Conservation (phyloP, 2,329 filamentous ascomycete species). For the Alternaria sp. region DNA sequence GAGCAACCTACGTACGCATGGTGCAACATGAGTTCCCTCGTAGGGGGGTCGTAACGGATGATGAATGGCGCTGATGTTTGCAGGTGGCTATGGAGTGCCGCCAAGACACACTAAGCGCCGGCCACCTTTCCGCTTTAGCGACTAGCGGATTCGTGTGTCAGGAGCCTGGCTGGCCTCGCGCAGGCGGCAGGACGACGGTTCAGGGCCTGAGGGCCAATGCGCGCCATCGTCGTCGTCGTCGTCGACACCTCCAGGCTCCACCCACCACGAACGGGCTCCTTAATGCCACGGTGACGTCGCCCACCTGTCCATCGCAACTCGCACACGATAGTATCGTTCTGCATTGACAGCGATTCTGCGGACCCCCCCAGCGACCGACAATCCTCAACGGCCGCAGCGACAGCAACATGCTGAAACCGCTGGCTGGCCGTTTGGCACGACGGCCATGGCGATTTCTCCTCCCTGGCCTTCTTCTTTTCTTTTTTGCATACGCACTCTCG, state of each 20-base stretch:
- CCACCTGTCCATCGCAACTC: slow-evolving; percentile 9
- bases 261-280: slow-evolving; percentile 11
- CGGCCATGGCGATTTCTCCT: slow-evolving; percentile 46
- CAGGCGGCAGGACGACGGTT: slow-evolving; percentile 16
- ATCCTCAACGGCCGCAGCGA: slow-evolving; percentile 16
- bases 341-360: slow-evolving; percentile 6
- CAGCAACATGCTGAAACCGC: slow-evolving; percentile 36
- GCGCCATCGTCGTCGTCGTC: slow-evolving; percentile 12
- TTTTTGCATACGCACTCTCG: slow-evolving; percentile 43
- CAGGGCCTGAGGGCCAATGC: slow-evolving; percentile 19
- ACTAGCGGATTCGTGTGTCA: slow-evolving; percentile 19
- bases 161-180: slow-evolving; percentile 24
- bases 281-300: slow-evolving; percentile 28
- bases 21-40: too few species aligned
- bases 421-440: slow-evolving; percentile 39
- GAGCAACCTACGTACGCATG: too few species aligned
- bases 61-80: neutral
- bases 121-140: slow-evolving; percentile 9
- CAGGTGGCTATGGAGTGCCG: neutral
- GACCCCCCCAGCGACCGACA: slow-evolving; percentile 6
- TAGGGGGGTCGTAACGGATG: neutral
- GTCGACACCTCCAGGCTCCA: slow-evolving; percentile 15
- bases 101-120: slow-evolving; percentile 13
- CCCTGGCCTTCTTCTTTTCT: slow-evolving; percentile 44
- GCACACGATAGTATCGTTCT: slow-evolving; percentile 7